Evolutionary conservation across 2,329 filamentous ascomycete genomes (phyloP), one percentile per base, ranked within the genome.

Genomic region (Penicillium sp.): DNA sequence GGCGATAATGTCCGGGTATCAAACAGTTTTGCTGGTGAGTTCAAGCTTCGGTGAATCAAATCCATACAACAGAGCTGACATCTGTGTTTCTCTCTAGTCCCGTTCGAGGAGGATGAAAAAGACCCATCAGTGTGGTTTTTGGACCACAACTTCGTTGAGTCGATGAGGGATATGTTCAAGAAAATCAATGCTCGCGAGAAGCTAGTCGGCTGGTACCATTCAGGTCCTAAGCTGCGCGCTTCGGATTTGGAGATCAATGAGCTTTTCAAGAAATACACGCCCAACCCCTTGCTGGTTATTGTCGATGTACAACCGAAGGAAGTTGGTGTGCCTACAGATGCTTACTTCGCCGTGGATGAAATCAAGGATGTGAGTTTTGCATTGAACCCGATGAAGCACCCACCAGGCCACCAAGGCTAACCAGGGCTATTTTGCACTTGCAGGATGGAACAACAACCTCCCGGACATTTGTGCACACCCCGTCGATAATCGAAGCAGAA

Each of bases 101-200:
- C 94, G 1, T 99, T 99, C 71, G 94, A 99, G 77, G 94, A 99
- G 80, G 94, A 99, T 75, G 94, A 97, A 70, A 96, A 96, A 78
- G 92, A 99, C 73, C 93, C 93, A 4, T 95, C 93, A 35, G 94
- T 99, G 73, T 99, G 94, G 94, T 99, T 97, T 75, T 80, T 99
- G 63, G 94, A 99, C 75, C 94, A 99, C 83, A 97, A 97, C 84
- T 99, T 97, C 71, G 90, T 99, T 76, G 94, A 99, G 78, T 90
- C 88, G 67, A 99, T 99, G 94, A 96, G 94, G 79, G 94, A 97
- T 77, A 99, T 99, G 94, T 99, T 99, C 84, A 99, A 99, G 83
- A 97, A 97, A 80, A 92, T 99, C 82, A 99, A 99, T 80, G 94
- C 94, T 59, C 84, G 90, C 62, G 94, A 99, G 81, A 97, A 97